Evolutionary conservation across 768 basidiomycete genomes (phyloP).

Genomic region (Pleurotus eryngii): DNA sequence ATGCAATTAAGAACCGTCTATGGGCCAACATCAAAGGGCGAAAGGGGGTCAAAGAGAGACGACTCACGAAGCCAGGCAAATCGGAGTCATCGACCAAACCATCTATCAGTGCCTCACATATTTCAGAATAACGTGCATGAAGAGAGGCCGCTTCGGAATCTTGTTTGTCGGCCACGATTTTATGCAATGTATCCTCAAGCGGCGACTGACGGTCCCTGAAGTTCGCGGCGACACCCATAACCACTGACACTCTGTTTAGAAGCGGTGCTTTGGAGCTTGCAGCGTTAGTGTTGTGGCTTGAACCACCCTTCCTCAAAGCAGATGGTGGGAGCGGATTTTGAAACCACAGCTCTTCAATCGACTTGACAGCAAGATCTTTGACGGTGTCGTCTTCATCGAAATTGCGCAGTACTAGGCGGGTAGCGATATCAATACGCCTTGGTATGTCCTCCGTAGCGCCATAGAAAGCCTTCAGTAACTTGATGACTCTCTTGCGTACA

Average conservation of each 20-base stretch:
- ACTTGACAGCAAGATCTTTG: constrained; percentile 88
- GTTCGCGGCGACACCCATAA: constrained; percentile 81
- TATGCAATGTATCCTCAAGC: constrained; percentile 81
- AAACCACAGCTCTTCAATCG: constrained; percentile 92
- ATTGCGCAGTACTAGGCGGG: constrained; percentile 78
- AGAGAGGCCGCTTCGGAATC: constrained; percentile 49
- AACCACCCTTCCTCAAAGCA: constrained; percentile 31
- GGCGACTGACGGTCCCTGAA: constrained; percentile 84
- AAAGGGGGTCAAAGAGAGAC: not conserved
- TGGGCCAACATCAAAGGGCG: constrained; percentile 1
- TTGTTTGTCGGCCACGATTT: constrained; percentile 75
- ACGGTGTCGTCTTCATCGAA: constrained; percentile 93
- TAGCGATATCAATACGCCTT: constrained; percentile 76
- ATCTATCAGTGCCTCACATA: constrained; percentile 85
- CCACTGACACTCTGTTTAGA: constrained; percentile 67
- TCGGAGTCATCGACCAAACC: constrained; percentile 85
- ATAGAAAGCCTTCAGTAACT: constrained; percentile 85
- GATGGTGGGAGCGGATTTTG: constrained; percentile 32
- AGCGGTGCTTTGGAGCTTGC: constrained; percentile 51
- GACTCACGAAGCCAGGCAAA: constrained; percentile 70
- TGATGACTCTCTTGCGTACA: constrained; percentile 95
- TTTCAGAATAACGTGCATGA: constrained; percentile 70
- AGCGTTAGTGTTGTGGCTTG: constrained; percentile 32
- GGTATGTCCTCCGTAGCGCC: constrained; percentile 52
- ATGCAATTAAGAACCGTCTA: constrained; percentile 84